Percentiles rank a stretch among this genome's conserved stretches.
Evolutionary conservation across 1,284 basidiomycete genomes (phyloP).

Genomic region (Rhizoctonia solani): DNA sequence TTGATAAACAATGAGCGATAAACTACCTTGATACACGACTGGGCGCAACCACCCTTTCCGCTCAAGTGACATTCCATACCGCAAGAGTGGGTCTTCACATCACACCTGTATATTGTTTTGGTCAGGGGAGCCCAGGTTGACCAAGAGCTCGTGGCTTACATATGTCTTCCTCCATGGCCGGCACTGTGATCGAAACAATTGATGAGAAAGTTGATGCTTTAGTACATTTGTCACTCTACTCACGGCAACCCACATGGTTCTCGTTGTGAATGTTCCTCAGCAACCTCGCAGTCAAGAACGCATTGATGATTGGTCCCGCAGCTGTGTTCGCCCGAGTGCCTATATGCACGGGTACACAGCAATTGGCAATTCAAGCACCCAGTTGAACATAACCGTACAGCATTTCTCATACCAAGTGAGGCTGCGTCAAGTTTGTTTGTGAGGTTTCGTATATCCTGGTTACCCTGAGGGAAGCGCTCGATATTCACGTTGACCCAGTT

Average conservation of each 20-base stretch:
- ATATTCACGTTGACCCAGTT: slow-evolving; percentile 58
- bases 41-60: slow-evolving; percentile 54
- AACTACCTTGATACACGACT: slow-evolving; percentile 44
- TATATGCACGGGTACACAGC: slow-evolving; percentile 14
- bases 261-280: slow-evolving; percentile 10
- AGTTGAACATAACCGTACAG: slow-evolving; percentile 55
- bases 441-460: slow-evolving; percentile 54
- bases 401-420: slow-evolving; percentile 52
- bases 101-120: slow-evolving; percentile 49
- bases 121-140: neutral
- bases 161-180: slow-evolving; percentile 31
- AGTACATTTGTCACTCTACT: neutral
- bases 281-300: slow-evolving; percentile 20
- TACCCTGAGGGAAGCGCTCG: slow-evolving; percentile 51
- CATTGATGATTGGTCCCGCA: slow-evolving; percentile 36
- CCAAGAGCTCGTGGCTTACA: neutral
- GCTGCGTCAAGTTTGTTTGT: slow-evolving; percentile 51
- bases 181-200: slow-evolving; percentile 9
- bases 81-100: slow-evolving; percentile 55
- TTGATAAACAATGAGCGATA: neutral
- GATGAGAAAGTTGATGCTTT: neutral
- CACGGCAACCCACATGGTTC: slow-evolving; percentile 31
- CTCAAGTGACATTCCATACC: slow-evolving; percentile 53
- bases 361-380: slow-evolving; percentile 51
- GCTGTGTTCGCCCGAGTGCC: slow-evolving; percentile 30